Evolutionary conservation across 2,329 filamentous ascomycete species (phyloP), one percentile per base, ranked within the genome.

Genomic region (Trichoderma afroharzianum): DNA sequence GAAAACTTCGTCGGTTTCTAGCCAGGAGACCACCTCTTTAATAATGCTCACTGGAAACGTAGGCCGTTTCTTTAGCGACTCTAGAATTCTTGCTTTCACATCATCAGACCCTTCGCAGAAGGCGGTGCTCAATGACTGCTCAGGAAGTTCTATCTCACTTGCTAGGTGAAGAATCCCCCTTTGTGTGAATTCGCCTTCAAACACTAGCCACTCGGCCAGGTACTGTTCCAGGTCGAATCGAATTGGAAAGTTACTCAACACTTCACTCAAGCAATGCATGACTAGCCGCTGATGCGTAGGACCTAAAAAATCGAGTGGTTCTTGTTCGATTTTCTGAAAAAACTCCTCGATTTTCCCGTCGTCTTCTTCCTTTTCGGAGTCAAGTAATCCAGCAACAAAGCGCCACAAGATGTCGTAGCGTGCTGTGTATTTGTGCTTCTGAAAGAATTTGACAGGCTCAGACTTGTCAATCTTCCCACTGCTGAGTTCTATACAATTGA

Each of bases 351-450:
- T 24, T 6, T 50, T 14, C 4, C 12, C 18, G 26, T n/a, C 24
- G 9, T n/a, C 1, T 36, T 28, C 47, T n/a, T n/a, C 30, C 8
- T 7, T 24, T 21, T 18, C 1, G 3, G 14, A 8, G 12, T 62
- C 33, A 18, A 70, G 68, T 24, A 70, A 39, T 26, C 68, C 68
- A 24, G 39, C 28, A 28, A 70, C 68, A 21, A 70, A 70, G 9
- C 68, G 59, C 68, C 68, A 70, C 4, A 70, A 6, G 3, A 70
- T 55, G 14, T 63, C 39, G 32, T 63, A 63, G 6, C 47, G 68
- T 18, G 68, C 68, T 15, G 28, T 55, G 43, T 63, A 70, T 30
- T 70, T 70, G 9, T 70, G 3, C 2, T 8, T 55, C 30, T 43
- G 68, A 33, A 70, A n/a, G 30, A 66, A 66, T 2, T 33, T 26